Evolutionary conservation across 192 early-diverging fungal species (phyloP).

Genomic region (Coemansia sp.): DNA sequence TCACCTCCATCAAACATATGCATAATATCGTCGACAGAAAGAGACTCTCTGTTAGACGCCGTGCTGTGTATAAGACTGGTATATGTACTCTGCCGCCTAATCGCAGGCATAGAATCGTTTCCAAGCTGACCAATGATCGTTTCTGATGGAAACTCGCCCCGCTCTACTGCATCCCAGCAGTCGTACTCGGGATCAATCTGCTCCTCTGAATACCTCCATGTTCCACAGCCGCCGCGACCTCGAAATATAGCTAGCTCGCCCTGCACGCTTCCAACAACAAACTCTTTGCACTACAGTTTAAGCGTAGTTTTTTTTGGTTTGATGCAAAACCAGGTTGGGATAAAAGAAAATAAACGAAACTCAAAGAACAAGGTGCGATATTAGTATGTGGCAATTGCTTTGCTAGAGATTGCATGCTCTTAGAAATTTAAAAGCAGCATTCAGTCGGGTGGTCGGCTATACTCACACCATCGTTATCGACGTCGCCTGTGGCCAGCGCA

Average conservation of each 20-base stretch:
- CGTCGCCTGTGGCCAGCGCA: constrained; percentile 52
- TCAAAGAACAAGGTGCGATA: no score
- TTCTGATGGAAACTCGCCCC: constrained; percentile 36
- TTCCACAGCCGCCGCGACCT: constrained; percentile 50
- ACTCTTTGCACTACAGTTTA: constrained; percentile 51
- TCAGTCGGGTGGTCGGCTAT: no score
- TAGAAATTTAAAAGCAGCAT: no score
- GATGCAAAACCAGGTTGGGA: not conserved
- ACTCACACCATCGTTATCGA: constrained; percentile 55
- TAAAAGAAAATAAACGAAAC: not conserved
- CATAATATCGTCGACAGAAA: constrained; percentile 44
- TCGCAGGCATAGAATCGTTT: constrained; percentile 1
- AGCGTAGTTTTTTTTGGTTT: not conserved
- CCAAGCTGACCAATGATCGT: not conserved
- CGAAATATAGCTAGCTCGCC: constrained; percentile 55
- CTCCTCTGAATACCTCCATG: constrained; percentile 45
- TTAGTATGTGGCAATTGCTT: no score
- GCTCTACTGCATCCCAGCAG: constrained; percentile 52
- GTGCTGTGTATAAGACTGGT: constrained; percentile 13
- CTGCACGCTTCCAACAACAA: constrained; percentile 54
- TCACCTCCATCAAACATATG: constrained; percentile 41
- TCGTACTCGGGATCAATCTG: constrained; percentile 54
- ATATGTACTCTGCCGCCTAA: constrained; percentile 44
- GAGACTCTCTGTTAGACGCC: constrained; percentile 32
- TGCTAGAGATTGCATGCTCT: no score